Base-by-base conservation (phyloP, 441 rosid genomes). In the Omphalea diandra region DNA sequence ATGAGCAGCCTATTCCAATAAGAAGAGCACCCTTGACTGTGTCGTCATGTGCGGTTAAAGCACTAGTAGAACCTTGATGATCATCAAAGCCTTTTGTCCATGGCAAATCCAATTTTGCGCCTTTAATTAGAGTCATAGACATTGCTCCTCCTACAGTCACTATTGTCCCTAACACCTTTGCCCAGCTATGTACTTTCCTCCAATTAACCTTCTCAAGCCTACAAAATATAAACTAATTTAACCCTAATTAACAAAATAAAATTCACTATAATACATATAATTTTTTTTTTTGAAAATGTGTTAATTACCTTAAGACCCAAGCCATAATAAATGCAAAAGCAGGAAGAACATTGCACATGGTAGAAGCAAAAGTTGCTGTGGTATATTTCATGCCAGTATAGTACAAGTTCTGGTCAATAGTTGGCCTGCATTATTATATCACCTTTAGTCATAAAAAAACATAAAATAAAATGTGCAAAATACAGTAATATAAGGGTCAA, bases 71-170 rank as follows among this genome's bases (percentile, higher is more conserved):
- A 3, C 71, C 43, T 52, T 70, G 81, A 4, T 69, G 79, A 20
- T 71, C 58, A 55, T 65, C n/a, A n/a, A n/a, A 50, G 41, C 76
- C 91, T 70, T 69, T 77, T 36, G 97, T 82, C 95, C 92, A 86
- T 26, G 90, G 72, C 10, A 88, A 75, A 14, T 84, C 78, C 2
- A 89, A 26, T 49, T 68, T 61, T 0, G 90, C 87, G 0, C 99
- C 98, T 76, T 89, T 88, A 27, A 87, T 53, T 54, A 89, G 65
- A 20, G 99, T 88, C 97, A 94, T 89, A 44, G 82, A 73, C 98
- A 90, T 92, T 29, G 99, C 97, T 79, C 97, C 99, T 50, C 80
- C 89, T 10, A 94, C 96, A 17, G 94, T 94, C 36, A 90, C 86
- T 10, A 86, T 3, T 0, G 99, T 94, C 14, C 98, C 98, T 12